Evolutionary conservation across 352 stramenopile genomes (phyloP), one percentile per base, ranked within the genome.

Genomic region (Phytophthora citricola): DNA sequence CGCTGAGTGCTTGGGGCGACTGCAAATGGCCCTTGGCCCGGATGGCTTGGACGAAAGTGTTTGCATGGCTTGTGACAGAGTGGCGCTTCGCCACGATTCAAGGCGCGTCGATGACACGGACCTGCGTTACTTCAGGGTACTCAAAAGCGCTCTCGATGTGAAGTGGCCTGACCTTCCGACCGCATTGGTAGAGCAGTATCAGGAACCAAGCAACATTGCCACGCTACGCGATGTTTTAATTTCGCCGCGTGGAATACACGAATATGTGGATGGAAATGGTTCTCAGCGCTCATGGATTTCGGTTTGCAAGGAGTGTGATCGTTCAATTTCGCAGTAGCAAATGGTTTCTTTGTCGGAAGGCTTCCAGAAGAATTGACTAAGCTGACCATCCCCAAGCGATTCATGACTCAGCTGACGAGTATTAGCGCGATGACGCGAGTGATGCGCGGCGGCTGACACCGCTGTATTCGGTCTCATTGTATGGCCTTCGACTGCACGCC

Each of bases 391-490:
- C 56, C 34, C 9, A 34, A 63, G 15, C 44, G 45, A 5, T 14
- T 63, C 0, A 63, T 63, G 44, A 63, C 45, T 5, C 56, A 63
- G 34, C 44, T 63, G 1, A n/a, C 5, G 3, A 3, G 45, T 9
- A 15, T 63, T 48, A n/a, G 9, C n/a, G 56, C 56, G 22, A 48
- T 56, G 24, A 50, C 56, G 2, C 34, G 56, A 7, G 56, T 51
- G 5, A 56, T 63, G 56, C 45, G 56, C 12, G 56, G 56, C 38
- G 44, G 45, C 11, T 3, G 24, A 4, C 45, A 63, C 31, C 22
- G 36, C 27, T 51, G 34, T 45, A 50, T 63, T 36, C 56, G 45
- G 2, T 63, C 56, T 6, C 44, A 63, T 40, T 63, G 44, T 32
- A 46, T 63, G 14, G 55, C 32, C 2, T 55, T 55, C 41, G 44